These are phyloP conservation scores for Hyphopichia pseudoburtonii DNA, from an alignment of 1,139 yeast genomes.

Conservation along the genomic window DNA sequence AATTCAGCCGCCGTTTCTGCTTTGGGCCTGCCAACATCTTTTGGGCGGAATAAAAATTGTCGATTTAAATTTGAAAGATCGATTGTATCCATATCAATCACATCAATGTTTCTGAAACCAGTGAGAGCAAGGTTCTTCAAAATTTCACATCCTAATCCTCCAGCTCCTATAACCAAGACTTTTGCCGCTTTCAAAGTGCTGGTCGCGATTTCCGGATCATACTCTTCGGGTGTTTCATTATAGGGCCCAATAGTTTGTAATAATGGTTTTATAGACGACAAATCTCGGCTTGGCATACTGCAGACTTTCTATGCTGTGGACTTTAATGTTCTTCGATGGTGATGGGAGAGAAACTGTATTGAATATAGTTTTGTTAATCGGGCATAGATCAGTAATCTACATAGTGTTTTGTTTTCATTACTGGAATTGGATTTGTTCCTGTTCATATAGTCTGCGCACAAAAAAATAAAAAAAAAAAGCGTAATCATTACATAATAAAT, in stretches of 20 bases:
- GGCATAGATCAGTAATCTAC: too few relatives aligned
- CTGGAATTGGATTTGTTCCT: too few relatives aligned
- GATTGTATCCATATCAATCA: constrained; percentile 94
- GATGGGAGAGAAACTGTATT: too few relatives aligned
- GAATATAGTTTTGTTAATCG: too few relatives aligned
- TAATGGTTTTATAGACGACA: constrained; percentile 22
- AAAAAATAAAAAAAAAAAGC: too few relatives aligned
- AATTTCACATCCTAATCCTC: constrained; percentile 95
- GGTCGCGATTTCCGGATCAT: constrained; percentile 23
- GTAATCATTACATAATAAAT: too few relatives aligned
- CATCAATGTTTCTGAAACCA: constrained; percentile 73
- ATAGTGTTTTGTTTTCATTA: too few relatives aligned
- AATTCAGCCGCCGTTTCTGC: constrained; percentile 76
- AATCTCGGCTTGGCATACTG: constrained; percentile 9
- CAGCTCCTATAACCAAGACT: constrained; percentile 78
- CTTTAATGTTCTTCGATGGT: too few relatives aligned
- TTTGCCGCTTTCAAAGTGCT: constrained; percentile 28
- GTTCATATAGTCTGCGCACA: too few relatives aligned
- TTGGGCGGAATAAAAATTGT: constrained; percentile 75
- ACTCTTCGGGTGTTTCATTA: constrained; percentile 42
- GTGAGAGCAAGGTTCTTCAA: constrained; percentile 77
- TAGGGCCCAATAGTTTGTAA: constrained; percentile 37
- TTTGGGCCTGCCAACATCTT: constrained; percentile 78
- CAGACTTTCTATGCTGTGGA: too few relatives aligned
- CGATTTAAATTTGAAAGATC: constrained; percentile 88